Conservation (phyloP, 768 basidiomycete species). For the Dacryopinax primogenitus region DNA sequence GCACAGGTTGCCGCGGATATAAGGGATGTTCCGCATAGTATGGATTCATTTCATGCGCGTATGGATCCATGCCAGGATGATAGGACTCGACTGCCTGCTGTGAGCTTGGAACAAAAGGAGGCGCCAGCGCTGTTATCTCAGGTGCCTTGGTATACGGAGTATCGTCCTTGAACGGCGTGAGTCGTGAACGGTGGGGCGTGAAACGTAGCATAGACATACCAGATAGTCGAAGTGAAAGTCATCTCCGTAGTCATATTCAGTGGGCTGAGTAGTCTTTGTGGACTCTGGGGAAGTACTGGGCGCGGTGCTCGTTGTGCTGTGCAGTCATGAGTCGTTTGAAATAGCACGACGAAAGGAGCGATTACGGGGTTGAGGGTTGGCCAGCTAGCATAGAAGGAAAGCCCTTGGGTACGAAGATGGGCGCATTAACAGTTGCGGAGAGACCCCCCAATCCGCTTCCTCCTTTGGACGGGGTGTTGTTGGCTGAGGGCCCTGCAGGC, state of each 20-base stretch:
- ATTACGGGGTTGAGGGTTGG: slow-evolving; percentile 17
- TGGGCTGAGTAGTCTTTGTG: slow-evolving; percentile 14
- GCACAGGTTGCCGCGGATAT: slow-evolving; percentile 50
- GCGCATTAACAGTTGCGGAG: slow-evolving; percentile 46
- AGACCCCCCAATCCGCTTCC: not conserved
- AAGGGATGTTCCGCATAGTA: slow-evolving; percentile 15
- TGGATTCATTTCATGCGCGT: slow-evolving; percentile 9
- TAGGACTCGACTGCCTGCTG: slow-evolving; percentile 18
- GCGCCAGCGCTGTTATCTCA: slow-evolving; percentile 1
- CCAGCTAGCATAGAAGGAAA: slow-evolving; percentile 19
- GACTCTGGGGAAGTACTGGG: slow-evolving; percentile 6
- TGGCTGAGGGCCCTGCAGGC: not conserved
- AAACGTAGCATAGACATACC: not conserved
- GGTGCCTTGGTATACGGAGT: not conserved
- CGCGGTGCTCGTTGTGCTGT: not conserved
- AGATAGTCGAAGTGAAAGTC: slow-evolving; percentile 7
- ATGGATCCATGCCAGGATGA: slow-evolving; percentile 21
- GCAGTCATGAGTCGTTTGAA: not conserved
- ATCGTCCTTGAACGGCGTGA: not conserved
- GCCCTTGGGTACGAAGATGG: slow-evolving; percentile 68
- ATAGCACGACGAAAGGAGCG: not conserved
- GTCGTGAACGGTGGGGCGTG: too few relatives aligned
- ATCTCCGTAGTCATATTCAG: slow-evolving; percentile 5
- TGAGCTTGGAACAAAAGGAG: slow-evolving; percentile 13
- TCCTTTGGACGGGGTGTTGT: not conserved